These are phyloP conservation scores for Podosphaera fusca DNA, from an alignment of 2,329 filamentous ascomycete species.

Conservation along the genomic window DNA sequence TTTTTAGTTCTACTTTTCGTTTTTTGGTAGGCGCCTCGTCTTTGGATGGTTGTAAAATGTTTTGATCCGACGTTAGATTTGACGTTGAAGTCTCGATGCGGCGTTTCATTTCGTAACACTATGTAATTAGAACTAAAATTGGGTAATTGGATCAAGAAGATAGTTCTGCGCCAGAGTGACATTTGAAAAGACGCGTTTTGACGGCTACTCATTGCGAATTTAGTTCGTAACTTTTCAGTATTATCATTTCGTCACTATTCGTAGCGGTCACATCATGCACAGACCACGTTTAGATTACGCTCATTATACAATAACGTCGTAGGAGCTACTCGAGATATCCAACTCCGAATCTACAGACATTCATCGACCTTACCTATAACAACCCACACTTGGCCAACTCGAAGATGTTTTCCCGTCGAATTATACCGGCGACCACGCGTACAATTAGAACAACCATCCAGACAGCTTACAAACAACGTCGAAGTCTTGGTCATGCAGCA, in stretches of 20 bases:
- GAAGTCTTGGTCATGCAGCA: conserved; percentile 15
- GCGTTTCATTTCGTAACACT: neutral
- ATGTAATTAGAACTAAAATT: neutral
- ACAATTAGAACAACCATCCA: conserved; percentile 11
- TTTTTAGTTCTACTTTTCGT: conserved; percentile 31
- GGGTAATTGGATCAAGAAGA: neutral
- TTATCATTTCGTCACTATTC: neutral
- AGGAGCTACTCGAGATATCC: too few relatives aligned
- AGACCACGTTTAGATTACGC: neutral
- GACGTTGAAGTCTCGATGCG: neutral
- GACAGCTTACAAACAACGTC: conserved; percentile 30
- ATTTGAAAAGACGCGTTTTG: conserved; percentile 2
- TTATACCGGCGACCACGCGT: conserved; percentile 27
- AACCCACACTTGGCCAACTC: neutral
- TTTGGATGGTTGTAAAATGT: neutral
- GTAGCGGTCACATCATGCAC: neutral
- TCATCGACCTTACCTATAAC: too few relatives aligned
- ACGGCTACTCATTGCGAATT: neutral
- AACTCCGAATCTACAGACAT: too few relatives aligned
- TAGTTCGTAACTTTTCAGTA: neutral
- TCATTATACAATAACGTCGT: too few relatives aligned
- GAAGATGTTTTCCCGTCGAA: conserved; percentile 38
- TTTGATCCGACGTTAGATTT: neutral
- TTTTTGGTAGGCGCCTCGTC: conserved; percentile 33
- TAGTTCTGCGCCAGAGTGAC: neutral